phyloP scores from a whole-genome alignment of 75 land plant species.

The Pinus tabuliformis region DNA sequence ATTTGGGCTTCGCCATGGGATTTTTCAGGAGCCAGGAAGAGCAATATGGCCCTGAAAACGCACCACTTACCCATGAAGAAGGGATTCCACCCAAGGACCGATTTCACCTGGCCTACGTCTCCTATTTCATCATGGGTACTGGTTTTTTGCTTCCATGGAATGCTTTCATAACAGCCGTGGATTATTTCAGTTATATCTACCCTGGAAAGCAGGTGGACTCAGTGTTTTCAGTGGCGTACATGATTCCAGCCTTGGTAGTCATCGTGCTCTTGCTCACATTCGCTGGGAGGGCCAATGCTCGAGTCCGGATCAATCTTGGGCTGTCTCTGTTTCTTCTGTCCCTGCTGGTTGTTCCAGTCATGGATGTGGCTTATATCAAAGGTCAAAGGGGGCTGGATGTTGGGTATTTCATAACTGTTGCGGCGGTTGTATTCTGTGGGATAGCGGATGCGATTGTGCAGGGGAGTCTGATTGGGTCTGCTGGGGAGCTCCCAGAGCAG shows the following conservation, averaged over 20 bases:
- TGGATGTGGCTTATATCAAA: constrained; percentile 61
- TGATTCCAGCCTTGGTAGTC: constrained; percentile 52
- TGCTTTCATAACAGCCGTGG: constrained; percentile 98
- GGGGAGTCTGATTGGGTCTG: constrained; percentile 85
- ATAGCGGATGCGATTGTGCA: constrained; percentile 86
- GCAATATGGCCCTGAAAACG: no score
- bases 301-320: constrained; percentile 74
- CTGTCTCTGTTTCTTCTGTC: constrained; percentile 48
- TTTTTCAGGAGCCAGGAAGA: no score
- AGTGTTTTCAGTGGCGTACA: constrained; percentile 80
- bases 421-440: constrained; percentile 54
- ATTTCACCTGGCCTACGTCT: constrained; percentile 66
- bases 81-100: constrained; percentile 44
- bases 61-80: no score
- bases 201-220: constrained; percentile 74
- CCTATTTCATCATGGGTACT: constrained; percentile 80
- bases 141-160: constrained; percentile 98
- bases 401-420: constrained; percentile 64
- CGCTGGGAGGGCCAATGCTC: constrained; percentile 33
- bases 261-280: constrained; percentile 40
- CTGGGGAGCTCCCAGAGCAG: constrained; percentile 89
- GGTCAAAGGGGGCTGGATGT: constrained; percentile 43
- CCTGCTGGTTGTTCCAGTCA: constrained; percentile 62
- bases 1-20: no score
- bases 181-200: constrained; percentile 89